Evolutionary conservation across 2,329 filamentous ascomycete genomes (phyloP).

Genomic region (Plectosphaerella sp.): DNA sequence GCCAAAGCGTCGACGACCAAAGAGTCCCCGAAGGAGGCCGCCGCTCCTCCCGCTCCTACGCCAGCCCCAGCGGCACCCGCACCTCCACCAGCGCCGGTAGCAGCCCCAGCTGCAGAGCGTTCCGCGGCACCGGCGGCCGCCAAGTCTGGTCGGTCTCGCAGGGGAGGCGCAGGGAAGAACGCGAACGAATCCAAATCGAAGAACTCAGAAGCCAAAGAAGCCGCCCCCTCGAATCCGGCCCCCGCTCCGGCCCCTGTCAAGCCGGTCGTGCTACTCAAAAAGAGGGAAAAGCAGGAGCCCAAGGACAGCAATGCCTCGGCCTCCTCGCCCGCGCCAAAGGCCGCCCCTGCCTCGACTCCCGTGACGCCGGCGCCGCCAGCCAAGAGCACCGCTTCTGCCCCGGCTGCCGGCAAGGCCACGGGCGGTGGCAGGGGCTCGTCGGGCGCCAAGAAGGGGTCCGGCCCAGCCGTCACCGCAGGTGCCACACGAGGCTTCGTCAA

Average conservation of each 20-base stretch:
- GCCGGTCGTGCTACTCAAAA: slow-evolving; percentile 34
- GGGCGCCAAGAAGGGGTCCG: slow-evolving; percentile 23
- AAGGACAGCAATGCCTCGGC: slow-evolving; percentile 6
- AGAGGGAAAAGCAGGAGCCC: slow-evolving; percentile 25
- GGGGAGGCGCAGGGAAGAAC: slow-evolving; percentile 29
- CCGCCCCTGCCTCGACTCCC: slow-evolving; percentile 9
- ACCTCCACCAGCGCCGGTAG: slow-evolving; percentile 3
- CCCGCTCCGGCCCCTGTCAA: slow-evolving; percentile 18
- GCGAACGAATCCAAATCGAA: slow-evolving; percentile 26
- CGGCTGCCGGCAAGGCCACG: slow-evolving; percentile 7
- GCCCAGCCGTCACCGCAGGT: slow-evolving; percentile 30
- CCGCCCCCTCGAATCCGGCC: slow-evolving; percentile 15
- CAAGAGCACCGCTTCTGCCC: slow-evolving; percentile 1
- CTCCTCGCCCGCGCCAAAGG: neutral
- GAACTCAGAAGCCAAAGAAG: slow-evolving; percentile 28
- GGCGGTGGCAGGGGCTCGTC: neutral
- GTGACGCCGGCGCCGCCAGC: slow-evolving; percentile 2
- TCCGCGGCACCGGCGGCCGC: slow-evolving; percentile 6
- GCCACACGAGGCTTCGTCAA: slow-evolving; percentile 71
- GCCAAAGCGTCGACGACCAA: slow-evolving; percentile 32
- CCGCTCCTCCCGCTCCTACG: slow-evolving; percentile 10
- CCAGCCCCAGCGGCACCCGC: slow-evolving; percentile 10
- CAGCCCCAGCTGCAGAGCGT: slow-evolving; percentile 1
- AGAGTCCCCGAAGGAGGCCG: slow-evolving; percentile 18
- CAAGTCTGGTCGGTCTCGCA: slow-evolving; percentile 13